These are phyloP conservation scores for Trypanosoma grayi DNA, from an alignment of 208 protist genomes.

Conservation along the genomic window DNA sequence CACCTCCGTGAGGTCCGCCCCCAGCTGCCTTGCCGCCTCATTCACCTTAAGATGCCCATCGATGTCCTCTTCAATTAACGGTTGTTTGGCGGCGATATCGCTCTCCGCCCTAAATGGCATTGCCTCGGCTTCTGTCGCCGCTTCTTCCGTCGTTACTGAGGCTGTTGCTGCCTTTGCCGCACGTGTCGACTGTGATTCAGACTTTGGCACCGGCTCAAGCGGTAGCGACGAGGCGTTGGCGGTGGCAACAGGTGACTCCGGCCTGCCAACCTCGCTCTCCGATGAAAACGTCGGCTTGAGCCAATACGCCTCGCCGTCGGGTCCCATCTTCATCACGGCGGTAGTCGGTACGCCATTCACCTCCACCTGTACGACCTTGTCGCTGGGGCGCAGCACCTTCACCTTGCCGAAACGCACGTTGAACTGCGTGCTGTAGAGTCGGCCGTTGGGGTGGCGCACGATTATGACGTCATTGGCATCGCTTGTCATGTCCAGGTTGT, in stretches of 20 bases:
- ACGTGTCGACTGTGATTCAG: not conserved
- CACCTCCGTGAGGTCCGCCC: constrained; percentile 7
- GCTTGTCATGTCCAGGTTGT: constrained; percentile 83
- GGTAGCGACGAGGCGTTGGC: too few relatives aligned
- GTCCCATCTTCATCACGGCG: constrained; percentile 95
- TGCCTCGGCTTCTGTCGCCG: not conserved
- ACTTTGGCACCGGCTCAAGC: not conserved
- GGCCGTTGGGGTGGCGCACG: constrained; percentile 93
- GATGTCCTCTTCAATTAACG: constrained; percentile 22
- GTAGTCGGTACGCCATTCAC: constrained; percentile 91
- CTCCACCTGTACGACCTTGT: constrained; percentile 93
- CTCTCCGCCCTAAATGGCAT: not conserved
- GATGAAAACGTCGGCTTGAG: constrained; percentile 45
- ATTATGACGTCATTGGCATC: constrained; percentile 98
- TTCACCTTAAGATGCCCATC: constrained; percentile 19
- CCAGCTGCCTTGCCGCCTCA: constrained; percentile 2
- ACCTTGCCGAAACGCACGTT: constrained; percentile 97
- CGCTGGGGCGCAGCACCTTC: constrained; percentile 83
- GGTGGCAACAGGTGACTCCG: constrained; percentile 32
- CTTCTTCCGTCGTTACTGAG: not conserved
- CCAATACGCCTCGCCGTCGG: constrained; percentile 94
- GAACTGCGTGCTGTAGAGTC: constrained; percentile 93
- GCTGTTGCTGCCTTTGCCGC: not conserved
- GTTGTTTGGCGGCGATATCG: too few relatives aligned
- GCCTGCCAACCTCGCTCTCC: constrained; percentile 7